Percentiles rank a stretch among this genome's conserved stretches.
phyloP scores from a whole-genome alignment of 1,139 yeast genomes.

The Kodamaea suecica region DNA sequence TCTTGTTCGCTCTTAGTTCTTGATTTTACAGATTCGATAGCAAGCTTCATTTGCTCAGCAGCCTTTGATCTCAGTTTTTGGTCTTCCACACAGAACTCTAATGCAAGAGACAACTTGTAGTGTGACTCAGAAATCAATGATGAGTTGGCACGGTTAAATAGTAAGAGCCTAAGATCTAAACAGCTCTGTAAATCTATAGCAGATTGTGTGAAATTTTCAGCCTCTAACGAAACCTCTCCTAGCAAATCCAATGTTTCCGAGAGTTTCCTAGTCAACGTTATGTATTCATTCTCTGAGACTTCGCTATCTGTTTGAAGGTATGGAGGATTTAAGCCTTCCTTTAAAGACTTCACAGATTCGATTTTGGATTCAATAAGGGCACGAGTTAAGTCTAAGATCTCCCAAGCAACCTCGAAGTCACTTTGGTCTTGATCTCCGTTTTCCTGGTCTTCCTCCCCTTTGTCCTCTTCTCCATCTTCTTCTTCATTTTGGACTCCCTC shows the following conservation, averaged over 20 bases:
- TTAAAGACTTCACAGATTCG: slow-evolving; percentile 20
- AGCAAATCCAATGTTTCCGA: slow-evolving; percentile 76
- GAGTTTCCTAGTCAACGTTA: slow-evolving; percentile 48
- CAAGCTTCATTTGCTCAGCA: slow-evolving; percentile 54
- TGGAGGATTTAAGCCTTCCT: slow-evolving; percentile 22
- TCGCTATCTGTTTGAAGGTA: slow-evolving; percentile 35
- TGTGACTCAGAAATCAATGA: slow-evolving; percentile 74
- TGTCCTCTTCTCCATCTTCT: slow-evolving; percentile 20
- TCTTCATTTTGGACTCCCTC: slow-evolving; percentile 16
- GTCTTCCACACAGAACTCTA: slow-evolving; percentile 64
- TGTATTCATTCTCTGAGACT: slow-evolving; percentile 29
- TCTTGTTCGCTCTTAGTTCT: slow-evolving; percentile 32
- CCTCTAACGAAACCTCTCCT: slow-evolving; percentile 87
- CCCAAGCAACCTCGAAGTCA: slow-evolving; percentile 89
- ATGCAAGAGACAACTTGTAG: slow-evolving; percentile 76
- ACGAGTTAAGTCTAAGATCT: slow-evolving; percentile 72
- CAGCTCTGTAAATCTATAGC: slow-evolving; percentile 61
- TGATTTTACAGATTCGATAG: slow-evolving; percentile 58
- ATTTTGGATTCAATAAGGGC: slow-evolving; percentile 53
- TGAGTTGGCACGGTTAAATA: slow-evolving; percentile 48
- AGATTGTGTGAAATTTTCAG: slow-evolving; percentile 79
- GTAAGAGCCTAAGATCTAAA: slow-evolving; percentile 51
- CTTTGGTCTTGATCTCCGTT: slow-evolving; percentile 50
- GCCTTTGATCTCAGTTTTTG: slow-evolving; percentile 50
- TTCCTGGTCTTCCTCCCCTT: slow-evolving; percentile 31